phyloP scores from a whole-genome alignment of 2,329 filamentous ascomycete genomes.

The Atkinsonella hypoxylon region DNA sequence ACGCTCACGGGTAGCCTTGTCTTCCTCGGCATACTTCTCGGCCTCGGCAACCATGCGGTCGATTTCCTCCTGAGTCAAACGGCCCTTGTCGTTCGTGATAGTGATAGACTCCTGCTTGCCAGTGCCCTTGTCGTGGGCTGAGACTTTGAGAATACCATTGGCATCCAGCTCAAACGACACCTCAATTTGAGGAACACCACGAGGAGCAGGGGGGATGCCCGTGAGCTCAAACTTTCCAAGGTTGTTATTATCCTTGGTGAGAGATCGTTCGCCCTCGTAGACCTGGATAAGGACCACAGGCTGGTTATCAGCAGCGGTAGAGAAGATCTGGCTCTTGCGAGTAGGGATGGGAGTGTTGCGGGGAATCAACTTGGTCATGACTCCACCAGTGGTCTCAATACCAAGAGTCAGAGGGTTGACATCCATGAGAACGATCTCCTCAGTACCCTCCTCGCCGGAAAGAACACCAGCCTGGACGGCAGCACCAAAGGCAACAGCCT shows the following conservation, averaged over 20 bases:
- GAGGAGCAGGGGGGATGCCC: constrained; percentile 85
- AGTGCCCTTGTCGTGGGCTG: constrained; percentile 93
- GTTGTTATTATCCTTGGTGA: constrained; percentile 95
- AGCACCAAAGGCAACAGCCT: constrained; percentile 95
- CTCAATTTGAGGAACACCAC: constrained; percentile 96
- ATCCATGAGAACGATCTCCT: constrained; percentile 84
- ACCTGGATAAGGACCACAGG: constrained; percentile 92
- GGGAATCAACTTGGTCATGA: constrained; percentile 94
- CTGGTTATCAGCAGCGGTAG: constrained; percentile 93
- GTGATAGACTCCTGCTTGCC: constrained; percentile 96
- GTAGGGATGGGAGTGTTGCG: constrained; percentile 92
- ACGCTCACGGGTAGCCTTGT: constrained; percentile 94
- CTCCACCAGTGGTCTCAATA: constrained; percentile 94
- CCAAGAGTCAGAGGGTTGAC: constrained; percentile 93
- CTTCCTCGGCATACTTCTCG: constrained; percentile 97
- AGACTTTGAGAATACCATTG: constrained; percentile 97
- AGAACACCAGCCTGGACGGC: constrained; percentile 95
- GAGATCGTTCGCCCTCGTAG: constrained; percentile 81
- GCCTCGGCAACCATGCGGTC: constrained; percentile 98
- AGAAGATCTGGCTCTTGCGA: constrained; percentile 97
- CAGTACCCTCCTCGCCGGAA: constrained; percentile 72
- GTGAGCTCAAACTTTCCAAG: constrained; percentile 98
- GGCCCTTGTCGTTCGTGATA: constrained; percentile 99
- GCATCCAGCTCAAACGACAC: constrained; percentile 96
- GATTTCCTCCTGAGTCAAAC: constrained; percentile 91